A percentile compares a stretch with the other conserved stretches of the same genome.
phyloP scores from a whole-genome alignment of 148 eudicot genomes.

The Rhododendron griersonianum region DNA sequence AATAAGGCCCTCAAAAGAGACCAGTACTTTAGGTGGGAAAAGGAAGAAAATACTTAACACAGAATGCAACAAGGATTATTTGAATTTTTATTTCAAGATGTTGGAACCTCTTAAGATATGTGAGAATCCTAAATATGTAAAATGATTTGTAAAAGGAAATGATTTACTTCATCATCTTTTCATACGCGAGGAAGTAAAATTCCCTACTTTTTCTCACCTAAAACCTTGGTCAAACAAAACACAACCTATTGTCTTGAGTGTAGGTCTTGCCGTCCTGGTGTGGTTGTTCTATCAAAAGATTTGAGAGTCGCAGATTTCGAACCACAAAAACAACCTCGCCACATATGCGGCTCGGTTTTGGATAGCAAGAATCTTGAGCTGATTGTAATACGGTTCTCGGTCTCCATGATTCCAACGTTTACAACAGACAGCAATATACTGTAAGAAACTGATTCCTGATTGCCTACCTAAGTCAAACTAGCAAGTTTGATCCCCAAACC shows the following conservation, averaged over 20 bases:
- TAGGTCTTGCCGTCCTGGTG: too few relatives aligned
- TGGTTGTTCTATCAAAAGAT: too few relatives aligned
- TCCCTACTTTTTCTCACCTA: too few relatives aligned
- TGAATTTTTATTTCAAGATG: not conserved
- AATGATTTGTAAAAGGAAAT: too few relatives aligned
- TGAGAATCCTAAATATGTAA: too few relatives aligned
- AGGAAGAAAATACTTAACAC: not conserved
- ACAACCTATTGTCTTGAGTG: too few relatives aligned
- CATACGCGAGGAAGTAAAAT: too few relatives aligned
- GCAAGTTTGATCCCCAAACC: not conserved
- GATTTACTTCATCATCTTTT: too few relatives aligned
- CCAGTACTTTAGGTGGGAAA: not conserved
- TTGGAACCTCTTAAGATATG: too few relatives aligned
- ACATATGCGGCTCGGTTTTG: not conserved
- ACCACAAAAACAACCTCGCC: not conserved
- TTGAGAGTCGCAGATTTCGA: too few relatives aligned
- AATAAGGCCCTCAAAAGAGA: not conserved
- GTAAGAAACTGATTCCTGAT: not conserved
- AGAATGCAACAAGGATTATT: not conserved
- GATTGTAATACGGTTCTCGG: not conserved
- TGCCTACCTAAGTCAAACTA: not conserved
- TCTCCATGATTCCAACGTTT: not conserved
- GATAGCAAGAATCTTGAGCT: not conserved
- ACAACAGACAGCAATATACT: not conserved
- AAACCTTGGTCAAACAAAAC: too few relatives aligned